Evolutionary conservation across 1,284 basidiomycete genomes (phyloP).

Genomic region (Cryptococcus sp.): DNA sequence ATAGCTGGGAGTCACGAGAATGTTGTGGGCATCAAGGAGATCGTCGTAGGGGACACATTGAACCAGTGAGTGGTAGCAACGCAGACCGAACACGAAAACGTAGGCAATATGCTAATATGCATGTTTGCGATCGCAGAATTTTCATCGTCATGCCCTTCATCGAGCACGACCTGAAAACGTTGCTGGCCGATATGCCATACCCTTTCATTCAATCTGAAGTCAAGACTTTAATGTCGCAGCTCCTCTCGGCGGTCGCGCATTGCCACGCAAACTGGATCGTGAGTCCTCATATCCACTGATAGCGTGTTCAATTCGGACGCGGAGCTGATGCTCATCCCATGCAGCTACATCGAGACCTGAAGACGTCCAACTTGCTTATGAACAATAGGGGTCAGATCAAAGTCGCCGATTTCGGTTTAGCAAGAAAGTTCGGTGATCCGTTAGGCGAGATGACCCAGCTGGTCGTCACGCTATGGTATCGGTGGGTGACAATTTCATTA

Average conservation of each 20-base stretch:
- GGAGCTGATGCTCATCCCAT: neutral
- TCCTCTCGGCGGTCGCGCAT: constrained; percentile 87
- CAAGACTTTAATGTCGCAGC: constrained; percentile 92
- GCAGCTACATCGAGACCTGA: constrained; percentile 87
- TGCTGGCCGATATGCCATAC: constrained; percentile 87
- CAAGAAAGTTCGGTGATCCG: constrained; percentile 92
- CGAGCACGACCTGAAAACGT: constrained; percentile 96
- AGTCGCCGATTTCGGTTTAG: constrained; percentile 97
- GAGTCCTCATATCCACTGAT: constrained; percentile 14
- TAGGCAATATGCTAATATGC: too few species aligned
- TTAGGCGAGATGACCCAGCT: constrained; percentile 94
- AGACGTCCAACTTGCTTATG: constrained; percentile 97
- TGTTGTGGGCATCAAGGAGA: constrained; percentile 91
- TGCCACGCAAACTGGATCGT: constrained; percentile 95
- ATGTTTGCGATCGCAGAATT: constrained; percentile 62
- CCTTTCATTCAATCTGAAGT: constrained; percentile 97
- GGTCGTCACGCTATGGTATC: constrained; percentile 98
- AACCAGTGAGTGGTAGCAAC: constrained; percentile 76
- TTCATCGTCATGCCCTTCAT: constrained; percentile 99
- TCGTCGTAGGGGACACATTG: constrained; percentile 98
- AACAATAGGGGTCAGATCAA: constrained; percentile 98
- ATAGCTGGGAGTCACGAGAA: constrained; percentile 82
- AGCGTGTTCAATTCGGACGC: neutral
- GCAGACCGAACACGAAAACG: too few species aligned
- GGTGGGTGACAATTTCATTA: constrained; percentile 60